Evolutionary conservation across 179 eudicot genomes (phyloP), one percentile per base, ranked within the genome.

Genomic region (Patellifolia procumbens): DNA sequence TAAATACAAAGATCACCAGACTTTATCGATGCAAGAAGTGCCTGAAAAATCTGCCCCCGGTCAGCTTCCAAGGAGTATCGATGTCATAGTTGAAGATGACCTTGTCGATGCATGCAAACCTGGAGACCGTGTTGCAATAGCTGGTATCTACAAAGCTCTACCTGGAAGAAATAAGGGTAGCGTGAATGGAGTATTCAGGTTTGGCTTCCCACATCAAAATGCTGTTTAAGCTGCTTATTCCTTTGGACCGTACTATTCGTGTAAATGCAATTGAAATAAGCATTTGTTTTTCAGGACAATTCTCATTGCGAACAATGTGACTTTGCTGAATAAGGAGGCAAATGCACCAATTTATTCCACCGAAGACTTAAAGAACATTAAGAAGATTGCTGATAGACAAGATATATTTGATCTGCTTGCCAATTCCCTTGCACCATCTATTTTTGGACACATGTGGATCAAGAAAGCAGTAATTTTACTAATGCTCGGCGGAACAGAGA

Each of bases 1-100:
- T 90, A 90, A 89, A 78, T 96, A 96, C 86, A 96, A 91, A 83
- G 99, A 96, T 78, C 98, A 93, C 84, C 99, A 96, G 78, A 93
- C 93, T 59, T 70, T 96, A 32, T 90, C 98, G 37, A 96, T 96
- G 98, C 99, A 96, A 89, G 99, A 96, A 84, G 95, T 93, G 81
- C 99, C 99, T 17, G 99, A 96, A 82, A 93, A 93, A 70, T 89
- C 98, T 76, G 99, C 98, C 62, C 98, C 99, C 77, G 99, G 99
- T 39, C 99, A 96, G 87, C 94, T 96, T 75, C 99, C 99, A 56
- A 81, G 99, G 82, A 90, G 97, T 2, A 92, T 96, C 68, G 99
- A 96, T 76, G 76, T 96, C 82, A 88, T 96, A 45, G 92, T 89
- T 64, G 99, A 96, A 85, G 99, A 96, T 80, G 99, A 96, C 79